A percentile compares a stretch with the other conserved stretches of the same genome.
Evolutionary conservation across 768 basidiomycete genomes (phyloP).

Genomic region (Tylopilus plumbeoviolaceoides): DNA sequence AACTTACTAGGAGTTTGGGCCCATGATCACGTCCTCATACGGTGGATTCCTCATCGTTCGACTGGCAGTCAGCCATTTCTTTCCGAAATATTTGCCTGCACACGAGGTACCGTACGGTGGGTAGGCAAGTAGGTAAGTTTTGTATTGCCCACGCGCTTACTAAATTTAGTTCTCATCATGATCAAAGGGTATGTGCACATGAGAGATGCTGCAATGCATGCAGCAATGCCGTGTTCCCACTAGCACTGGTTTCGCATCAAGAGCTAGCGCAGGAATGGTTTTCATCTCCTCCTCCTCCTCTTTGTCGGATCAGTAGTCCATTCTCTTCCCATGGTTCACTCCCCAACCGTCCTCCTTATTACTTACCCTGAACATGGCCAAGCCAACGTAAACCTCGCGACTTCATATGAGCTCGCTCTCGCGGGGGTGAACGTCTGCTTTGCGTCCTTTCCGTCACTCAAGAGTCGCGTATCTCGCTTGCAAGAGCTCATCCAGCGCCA

Average conservation of each 20-base stretch:
- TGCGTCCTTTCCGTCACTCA: constrained; percentile 11
- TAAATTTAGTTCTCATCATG: too few relatives aligned
- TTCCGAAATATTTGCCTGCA: neutral
- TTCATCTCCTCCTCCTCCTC: neutral
- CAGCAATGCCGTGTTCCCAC: too few relatives aligned
- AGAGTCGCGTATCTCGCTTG: constrained; percentile 3
- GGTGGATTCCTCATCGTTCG: neutral
- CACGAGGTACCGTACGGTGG: too few relatives aligned
- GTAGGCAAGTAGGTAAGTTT: too few relatives aligned
- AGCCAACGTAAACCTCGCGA: constrained; percentile 10
- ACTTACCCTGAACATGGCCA: constrained; percentile 6
- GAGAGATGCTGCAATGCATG: too few relatives aligned
- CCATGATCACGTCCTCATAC: too few relatives aligned
- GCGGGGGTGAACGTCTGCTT: constrained; percentile 6
- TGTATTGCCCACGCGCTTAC: too few relatives aligned
- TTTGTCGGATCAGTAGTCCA: too few relatives aligned
- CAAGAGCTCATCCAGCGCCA: constrained; percentile 2
- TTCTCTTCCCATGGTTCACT: neutral
- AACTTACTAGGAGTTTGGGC: neutral
- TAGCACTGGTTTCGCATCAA: too few relatives aligned
- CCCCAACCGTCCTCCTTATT: constrained; percentile 7
- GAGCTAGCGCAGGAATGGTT: too few relatives aligned
- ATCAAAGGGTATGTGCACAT: too few relatives aligned
- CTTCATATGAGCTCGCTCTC: constrained; percentile 14
- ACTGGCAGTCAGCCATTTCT: neutral